Evolutionary conservation across 2,329 filamentous ascomycete species (phyloP).

Genomic region (Aspergillus sojae): DNA sequence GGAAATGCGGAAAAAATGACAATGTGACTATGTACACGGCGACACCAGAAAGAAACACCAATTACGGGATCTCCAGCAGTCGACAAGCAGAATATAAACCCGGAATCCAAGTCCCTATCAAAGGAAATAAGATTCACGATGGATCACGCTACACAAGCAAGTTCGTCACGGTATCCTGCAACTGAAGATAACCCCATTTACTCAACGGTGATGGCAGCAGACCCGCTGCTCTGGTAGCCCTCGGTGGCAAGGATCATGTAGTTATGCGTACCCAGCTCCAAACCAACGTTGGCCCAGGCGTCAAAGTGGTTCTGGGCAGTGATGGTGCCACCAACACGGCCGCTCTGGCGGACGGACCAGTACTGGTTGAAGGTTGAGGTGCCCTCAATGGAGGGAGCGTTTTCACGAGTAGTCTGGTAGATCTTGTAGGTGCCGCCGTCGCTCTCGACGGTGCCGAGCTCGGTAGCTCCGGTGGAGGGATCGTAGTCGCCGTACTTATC

Average conservation of each 20-base stretch:
- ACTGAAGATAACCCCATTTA: background rate
- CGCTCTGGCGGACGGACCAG: constrained; percentile 43
- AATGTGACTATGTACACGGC: background rate
- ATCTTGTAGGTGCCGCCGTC: constrained; percentile 46
- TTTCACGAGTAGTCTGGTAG: constrained; percentile 38
- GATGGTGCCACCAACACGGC: constrained; percentile 40
- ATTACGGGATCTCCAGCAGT: background rate
- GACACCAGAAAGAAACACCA: background rate
- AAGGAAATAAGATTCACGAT: background rate
- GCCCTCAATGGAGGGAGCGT: constrained; percentile 44
- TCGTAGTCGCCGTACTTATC: constrained; percentile 40
- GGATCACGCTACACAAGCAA: background rate
- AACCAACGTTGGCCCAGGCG: constrained; percentile 36
- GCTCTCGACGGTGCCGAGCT: constrained; percentile 39
- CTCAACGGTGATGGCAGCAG: constrained; percentile 37
- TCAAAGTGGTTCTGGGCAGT: constrained; percentile 42
- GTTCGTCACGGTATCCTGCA: background rate
- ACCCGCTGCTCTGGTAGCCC: constrained; percentile 46
- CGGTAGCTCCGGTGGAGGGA: constrained; percentile 30
- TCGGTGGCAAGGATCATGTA: constrained; percentile 48
- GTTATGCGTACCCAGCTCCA: constrained; percentile 36
- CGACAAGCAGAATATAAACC: background rate
- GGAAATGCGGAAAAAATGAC: background rate
- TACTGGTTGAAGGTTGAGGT: constrained; percentile 49
- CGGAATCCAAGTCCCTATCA: background rate